phyloP scores from a whole-genome alignment of 164 flowering plant genomes.

The Warburgia ugandensis region DNA sequence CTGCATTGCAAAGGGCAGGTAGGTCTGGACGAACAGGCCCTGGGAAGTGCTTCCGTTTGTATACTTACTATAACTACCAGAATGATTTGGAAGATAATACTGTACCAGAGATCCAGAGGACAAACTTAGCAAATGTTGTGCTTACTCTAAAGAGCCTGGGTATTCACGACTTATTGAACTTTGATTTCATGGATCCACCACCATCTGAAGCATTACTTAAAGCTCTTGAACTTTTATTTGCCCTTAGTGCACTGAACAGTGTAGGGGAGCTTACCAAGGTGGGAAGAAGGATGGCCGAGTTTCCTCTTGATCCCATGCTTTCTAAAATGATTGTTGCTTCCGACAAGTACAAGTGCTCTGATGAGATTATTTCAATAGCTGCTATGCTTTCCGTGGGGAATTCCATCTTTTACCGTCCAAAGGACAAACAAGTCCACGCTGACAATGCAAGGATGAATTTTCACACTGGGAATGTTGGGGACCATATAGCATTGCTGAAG shows the following conservation, averaged over 20 bases:
- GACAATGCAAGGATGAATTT: constrained; percentile 95
- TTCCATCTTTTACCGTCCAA: constrained; percentile 93
- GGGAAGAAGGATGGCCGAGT: constrained; percentile 94
- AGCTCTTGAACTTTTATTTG: constrained; percentile 78
- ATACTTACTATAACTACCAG: constrained; percentile 64
- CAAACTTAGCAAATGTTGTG: constrained; percentile 93
- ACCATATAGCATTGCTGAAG: constrained; percentile 91
- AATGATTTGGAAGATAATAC: constrained; percentile 86
- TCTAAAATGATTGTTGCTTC: constrained; percentile 97
- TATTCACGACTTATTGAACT: constrained; percentile 67
- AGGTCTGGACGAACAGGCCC: constrained; percentile 96
- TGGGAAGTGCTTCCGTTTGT: constrained; percentile 84
- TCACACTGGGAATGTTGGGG: constrained; percentile 95
- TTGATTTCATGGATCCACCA: constrained; percentile 98
- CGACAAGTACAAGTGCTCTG: constrained; percentile 78
- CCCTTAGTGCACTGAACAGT: constrained; percentile 79
- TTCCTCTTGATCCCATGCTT: constrained; percentile 95
- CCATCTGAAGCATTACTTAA: constrained; percentile 84
- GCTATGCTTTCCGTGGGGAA: constrained; percentile 94
- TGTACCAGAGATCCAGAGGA: constrained; percentile 87
- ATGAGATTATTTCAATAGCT: constrained; percentile 87
- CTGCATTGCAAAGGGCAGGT: constrained; percentile 91
- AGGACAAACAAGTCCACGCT: constrained; percentile 98
- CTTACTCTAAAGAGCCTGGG: constrained; percentile 89
- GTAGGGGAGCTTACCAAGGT: constrained; percentile 82